phyloP scores from a whole-genome alignment of 1,139 yeast genomes.

The Diutina neorugosa region DNA sequence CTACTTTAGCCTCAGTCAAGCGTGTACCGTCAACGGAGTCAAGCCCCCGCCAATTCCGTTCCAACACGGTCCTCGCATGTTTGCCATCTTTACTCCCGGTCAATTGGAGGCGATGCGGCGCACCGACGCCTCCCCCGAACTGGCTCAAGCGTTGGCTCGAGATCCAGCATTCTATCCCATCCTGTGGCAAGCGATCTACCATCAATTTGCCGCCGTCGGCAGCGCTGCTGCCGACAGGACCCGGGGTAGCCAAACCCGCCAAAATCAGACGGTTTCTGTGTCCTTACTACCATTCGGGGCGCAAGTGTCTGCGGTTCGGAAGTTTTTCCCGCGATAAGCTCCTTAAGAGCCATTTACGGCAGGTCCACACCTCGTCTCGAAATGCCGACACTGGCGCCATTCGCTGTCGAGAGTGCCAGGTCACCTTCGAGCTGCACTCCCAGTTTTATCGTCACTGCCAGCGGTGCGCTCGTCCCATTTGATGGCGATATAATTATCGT shows the following conservation, averaged over 20 bases:
- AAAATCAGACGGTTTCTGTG: neutral
- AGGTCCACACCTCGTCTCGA: neutral
- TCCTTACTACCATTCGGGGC: neutral
- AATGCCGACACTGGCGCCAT: neutral
- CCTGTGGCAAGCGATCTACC: conserved; percentile 1
- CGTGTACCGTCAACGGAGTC: neutral
- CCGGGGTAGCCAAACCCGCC: neutral
- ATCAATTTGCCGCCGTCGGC: neutral
- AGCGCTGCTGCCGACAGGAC: neutral
- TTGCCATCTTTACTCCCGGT: neutral
- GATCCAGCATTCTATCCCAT: neutral
- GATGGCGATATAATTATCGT: no score
- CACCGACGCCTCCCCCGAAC: neutral
- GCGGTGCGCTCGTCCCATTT: neutral
- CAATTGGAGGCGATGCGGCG: neutral
- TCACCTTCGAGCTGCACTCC: neutral
- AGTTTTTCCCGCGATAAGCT: neutral
- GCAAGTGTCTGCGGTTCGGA: neutral
- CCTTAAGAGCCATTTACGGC: neutral
- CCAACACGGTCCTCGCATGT: neutral
- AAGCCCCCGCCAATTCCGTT: neutral
- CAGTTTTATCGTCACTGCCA: neutral
- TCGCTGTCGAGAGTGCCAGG: neutral
- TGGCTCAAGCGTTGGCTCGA: neutral
- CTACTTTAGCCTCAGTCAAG: neutral